These are phyloP conservation scores for Globisporangium abappressorium DNA, from an alignment of 352 stramenopile species.

Conservation along the genomic window DNA sequence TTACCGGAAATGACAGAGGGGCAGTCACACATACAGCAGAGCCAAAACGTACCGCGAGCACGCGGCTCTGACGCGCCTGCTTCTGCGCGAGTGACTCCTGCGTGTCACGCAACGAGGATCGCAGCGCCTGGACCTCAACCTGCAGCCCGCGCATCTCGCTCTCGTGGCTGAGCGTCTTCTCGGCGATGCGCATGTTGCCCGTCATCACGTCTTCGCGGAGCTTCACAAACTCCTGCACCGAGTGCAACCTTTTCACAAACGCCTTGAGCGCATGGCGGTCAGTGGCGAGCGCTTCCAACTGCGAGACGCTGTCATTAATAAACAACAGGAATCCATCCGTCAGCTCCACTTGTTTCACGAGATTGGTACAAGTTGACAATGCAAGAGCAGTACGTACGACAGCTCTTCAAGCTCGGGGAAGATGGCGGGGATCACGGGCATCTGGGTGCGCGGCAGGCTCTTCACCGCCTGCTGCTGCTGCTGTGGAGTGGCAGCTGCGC, in stretches of 20 bases:
- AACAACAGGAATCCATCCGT: background rate
- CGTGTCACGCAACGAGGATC: conserved; percentile 38
- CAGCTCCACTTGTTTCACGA: background rate
- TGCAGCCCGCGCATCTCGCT: conserved; percentile 47
- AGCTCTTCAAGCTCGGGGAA: conserved; percentile 77
- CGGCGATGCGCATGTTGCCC: conserved; percentile 74
- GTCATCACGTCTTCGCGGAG: conserved; percentile 72
- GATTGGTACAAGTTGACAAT: background rate
- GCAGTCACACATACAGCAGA: no score
- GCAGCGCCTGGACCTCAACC: conserved; percentile 44
- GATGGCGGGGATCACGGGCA: conserved; percentile 69
- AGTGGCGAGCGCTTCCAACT: conserved; percentile 61
- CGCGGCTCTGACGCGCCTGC: conserved; percentile 62
- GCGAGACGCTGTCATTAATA: conserved; percentile 21
- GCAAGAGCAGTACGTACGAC: conserved; percentile 40
- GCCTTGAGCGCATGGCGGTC: conserved; percentile 62
- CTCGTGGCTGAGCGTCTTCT: conserved; percentile 66
- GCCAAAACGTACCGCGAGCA: conserved; percentile 47
- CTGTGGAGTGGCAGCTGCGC: background rate
- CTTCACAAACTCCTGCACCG: conserved; percentile 66
- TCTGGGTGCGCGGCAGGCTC: conserved; percentile 59
- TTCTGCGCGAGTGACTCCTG: conserved; percentile 67
- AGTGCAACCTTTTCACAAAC: conserved; percentile 58
- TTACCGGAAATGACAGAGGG: no score
- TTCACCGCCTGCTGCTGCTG: conserved; percentile 32